phyloP scores from a whole-genome alignment of 1,284 basidiomycete species.

The Fomes fomentarius region DNA sequence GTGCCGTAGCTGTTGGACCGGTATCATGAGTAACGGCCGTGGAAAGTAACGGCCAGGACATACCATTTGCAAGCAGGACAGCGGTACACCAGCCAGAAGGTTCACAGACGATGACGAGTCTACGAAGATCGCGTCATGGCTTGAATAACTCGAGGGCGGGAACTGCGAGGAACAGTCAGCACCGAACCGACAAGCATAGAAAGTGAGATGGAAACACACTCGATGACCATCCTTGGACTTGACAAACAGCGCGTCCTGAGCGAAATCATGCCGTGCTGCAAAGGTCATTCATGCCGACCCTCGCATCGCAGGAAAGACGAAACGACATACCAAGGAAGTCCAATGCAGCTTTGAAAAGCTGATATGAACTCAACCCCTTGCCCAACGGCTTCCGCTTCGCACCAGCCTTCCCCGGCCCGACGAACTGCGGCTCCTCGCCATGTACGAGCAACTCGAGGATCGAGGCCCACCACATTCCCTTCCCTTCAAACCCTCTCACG shows the following conservation, averaged over 20 bases:
- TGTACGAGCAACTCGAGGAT: slow-evolving; percentile 72
- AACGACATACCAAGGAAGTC: slow-evolving; percentile 70
- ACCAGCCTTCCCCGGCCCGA: slow-evolving; percentile 34
- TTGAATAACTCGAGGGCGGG: slow-evolving; percentile 54
- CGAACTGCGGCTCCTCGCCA: slow-evolving; percentile 60
- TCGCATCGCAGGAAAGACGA: background rate
- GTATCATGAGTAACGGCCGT: background rate
- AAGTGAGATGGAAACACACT: slow-evolving; percentile 37
- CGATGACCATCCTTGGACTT: slow-evolving; percentile 53
- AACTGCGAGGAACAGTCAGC: slow-evolving; percentile 43
- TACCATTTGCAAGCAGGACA: slow-evolving; percentile 73
- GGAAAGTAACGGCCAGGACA: background rate
- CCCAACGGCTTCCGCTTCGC: slow-evolving; percentile 61
- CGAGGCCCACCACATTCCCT: slow-evolving; percentile 71
- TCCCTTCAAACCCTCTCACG: slow-evolving; percentile 68
- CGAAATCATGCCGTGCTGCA: slow-evolving; percentile 74
- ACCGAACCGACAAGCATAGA: background rate
- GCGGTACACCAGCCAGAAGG: slow-evolving; percentile 76
- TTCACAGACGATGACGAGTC: slow-evolving; percentile 85
- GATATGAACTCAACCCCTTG: slow-evolving; percentile 83
- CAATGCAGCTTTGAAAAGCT: slow-evolving; percentile 81
- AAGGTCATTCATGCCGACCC: background rate
- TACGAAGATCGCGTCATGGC: slow-evolving; percentile 67
- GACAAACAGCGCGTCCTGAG: slow-evolving; percentile 64
- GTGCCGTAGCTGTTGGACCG: slow-evolving; percentile 60